These are phyloP conservation scores for Termitomyces titanicus DNA, from an alignment of 768 basidiomycete genomes.

Conservation along the genomic window DNA sequence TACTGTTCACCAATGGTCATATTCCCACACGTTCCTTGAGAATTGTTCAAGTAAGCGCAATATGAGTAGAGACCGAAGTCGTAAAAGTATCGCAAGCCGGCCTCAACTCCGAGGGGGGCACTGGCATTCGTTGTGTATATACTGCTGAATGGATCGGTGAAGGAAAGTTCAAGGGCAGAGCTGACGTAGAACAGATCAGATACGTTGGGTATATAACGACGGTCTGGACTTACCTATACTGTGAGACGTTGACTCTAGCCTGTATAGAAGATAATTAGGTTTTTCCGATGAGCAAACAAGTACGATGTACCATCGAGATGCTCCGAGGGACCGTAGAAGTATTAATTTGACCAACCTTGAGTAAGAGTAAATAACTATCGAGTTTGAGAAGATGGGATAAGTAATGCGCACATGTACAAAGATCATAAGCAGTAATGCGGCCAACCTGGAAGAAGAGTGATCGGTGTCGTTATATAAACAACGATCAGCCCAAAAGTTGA, in stretches of 20 bases:
- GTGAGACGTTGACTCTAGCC: slow-evolving; percentile 68
- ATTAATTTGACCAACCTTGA: slow-evolving; percentile 81
- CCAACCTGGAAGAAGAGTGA: slow-evolving; percentile 31
- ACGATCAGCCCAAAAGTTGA: slow-evolving; percentile 12
- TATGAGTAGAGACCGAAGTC: slow-evolving; percentile 80
- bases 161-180: slow-evolving; percentile 42
- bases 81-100: slow-evolving; percentile 69
- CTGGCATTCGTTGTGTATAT: slow-evolving; percentile 68
- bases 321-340: slow-evolving; percentile 67
- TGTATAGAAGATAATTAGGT: slow-evolving; percentile 23
- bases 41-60: slow-evolving; percentile 65
- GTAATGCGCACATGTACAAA: slow-evolving; percentile 70
- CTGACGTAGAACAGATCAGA: slow-evolving; percentile 27
- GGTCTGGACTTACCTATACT: slow-evolving; percentile 54
- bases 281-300: not conserved
- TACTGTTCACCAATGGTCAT: slow-evolving; percentile 55
- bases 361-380: slow-evolving; percentile 20
- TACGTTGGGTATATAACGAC: not conserved
- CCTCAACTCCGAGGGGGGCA: slow-evolving; percentile 49
- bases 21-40: slow-evolving; percentile 63
- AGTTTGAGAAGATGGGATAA: slow-evolving; percentile 6
- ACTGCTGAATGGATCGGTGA: slow-evolving; percentile 54
- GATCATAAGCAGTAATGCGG: slow-evolving; percentile 62
- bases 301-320: slow-evolving; percentile 62
- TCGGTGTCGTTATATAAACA: slow-evolving; percentile 13